Conservation (phyloP, 2,329 filamentous ascomycete genomes). For the Paecilomyces sp. region DNA sequence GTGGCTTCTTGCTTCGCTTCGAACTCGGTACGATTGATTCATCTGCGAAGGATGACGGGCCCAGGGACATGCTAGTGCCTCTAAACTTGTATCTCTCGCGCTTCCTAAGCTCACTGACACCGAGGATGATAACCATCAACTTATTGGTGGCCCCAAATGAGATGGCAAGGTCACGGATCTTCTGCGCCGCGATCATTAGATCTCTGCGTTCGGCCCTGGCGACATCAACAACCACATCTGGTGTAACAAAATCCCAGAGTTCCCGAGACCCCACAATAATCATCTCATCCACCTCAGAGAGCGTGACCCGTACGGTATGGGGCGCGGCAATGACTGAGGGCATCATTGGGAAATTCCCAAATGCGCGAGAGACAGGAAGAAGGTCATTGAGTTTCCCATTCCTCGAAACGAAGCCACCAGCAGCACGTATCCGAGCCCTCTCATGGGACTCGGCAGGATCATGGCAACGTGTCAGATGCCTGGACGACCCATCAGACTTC, state of each 20-base stretch:
- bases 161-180: constrained; percentile 88
- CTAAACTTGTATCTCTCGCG: constrained; percentile 68
- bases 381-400: constrained; percentile 90
- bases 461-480: constrained; percentile 81
- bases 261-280: constrained; percentile 86
- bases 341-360: constrained; percentile 89
- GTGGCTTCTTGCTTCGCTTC: constrained; percentile 55
- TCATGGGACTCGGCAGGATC: constrained; percentile 83
- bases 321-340: constrained; percentile 89
- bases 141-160: constrained; percentile 91
- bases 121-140: constrained; percentile 98
- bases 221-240: constrained; percentile 85
- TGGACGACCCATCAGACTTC: constrained; percentile 75
- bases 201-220: constrained; percentile 79
- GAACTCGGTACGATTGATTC: constrained; percentile 54
- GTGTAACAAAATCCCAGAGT: constrained; percentile 89
- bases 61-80: constrained; percentile 78
- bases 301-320: constrained; percentile 67
- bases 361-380: constrained; percentile 85
- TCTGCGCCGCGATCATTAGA: constrained; percentile 90
- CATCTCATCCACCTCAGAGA: constrained; percentile 87
- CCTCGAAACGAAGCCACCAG: constrained; percentile 90
- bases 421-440: constrained; percentile 82
- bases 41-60: constrained; percentile 64
- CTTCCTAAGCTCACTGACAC: constrained; percentile 82